phyloP scores from a whole-genome alignment of 164 flowering plant genomes.

The Nymphaea thermarum region DNA sequence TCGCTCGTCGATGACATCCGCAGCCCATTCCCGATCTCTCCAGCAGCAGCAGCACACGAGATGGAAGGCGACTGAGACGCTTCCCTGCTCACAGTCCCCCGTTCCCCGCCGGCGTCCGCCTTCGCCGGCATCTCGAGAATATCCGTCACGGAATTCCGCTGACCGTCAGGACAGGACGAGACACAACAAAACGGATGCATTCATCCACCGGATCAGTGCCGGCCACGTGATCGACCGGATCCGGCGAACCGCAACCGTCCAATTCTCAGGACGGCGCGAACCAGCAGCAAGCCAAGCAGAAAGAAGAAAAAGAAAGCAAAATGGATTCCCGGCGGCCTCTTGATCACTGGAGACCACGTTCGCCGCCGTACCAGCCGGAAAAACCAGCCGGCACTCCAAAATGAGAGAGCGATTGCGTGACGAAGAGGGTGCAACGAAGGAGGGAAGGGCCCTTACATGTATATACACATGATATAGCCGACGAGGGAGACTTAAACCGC shows the following conservation, averaged over 20 bases:
- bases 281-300: background rate
- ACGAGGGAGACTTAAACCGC: no score
- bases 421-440: no score
- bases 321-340: background rate
- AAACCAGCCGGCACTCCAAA: no score
- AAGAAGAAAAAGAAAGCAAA: background rate
- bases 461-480: no score
- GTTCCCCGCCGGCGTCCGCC: background rate
- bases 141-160: slow-evolving; percentile 4
- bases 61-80: background rate
- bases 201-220: background rate
- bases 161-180: slow-evolving; percentile 9
- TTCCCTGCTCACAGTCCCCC: background rate
- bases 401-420: no score
- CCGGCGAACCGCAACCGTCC: background rate
- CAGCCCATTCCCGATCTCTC: background rate
- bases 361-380: background rate
- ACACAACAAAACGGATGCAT: slow-evolving; percentile 31
- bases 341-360: background rate
- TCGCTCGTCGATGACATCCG: background rate
- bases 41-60: background rate
- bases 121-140: background rate
- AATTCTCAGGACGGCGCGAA: no score
- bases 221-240: background rate
- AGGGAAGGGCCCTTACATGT: no score